phyloP scores from a whole-genome alignment of 2,329 filamentous ascomycete genomes.

The Penicillium sp. region DNA sequence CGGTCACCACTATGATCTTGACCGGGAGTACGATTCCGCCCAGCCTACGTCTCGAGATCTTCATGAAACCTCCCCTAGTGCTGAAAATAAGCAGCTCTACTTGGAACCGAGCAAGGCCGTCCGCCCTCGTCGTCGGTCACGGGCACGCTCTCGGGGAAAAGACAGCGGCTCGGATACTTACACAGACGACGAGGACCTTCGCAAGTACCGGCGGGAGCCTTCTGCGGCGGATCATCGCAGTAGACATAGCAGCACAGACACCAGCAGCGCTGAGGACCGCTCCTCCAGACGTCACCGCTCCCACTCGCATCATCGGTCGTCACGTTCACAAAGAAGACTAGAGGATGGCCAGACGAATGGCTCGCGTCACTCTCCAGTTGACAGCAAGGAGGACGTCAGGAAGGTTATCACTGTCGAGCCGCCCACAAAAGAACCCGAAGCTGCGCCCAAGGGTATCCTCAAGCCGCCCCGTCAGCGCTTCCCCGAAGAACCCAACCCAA shows the following conservation, averaged over 20 bases:
- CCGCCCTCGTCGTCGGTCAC: constrained; percentile 25
- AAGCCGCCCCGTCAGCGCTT: constrained; percentile 80
- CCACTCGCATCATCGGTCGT: constrained; percentile 21
- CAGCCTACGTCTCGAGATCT: constrained; percentile 15
- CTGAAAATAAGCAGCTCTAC: constrained; percentile 14
- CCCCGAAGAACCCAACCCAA: constrained; percentile 77
- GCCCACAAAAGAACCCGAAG: constrained; percentile 57
- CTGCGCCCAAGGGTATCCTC: constrained; percentile 74
- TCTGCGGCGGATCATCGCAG: constrained; percentile 20
- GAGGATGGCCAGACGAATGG: constrained; percentile 18
- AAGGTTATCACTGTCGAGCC: constrained; percentile 30
- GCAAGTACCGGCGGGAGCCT: constrained; percentile 30
- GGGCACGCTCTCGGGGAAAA: constrained; percentile 23
- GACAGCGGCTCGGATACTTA: constrained; percentile 29
- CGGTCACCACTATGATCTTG: constrained; percentile 24
- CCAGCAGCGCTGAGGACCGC: constrained; percentile 22
- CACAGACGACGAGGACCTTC: constrained; percentile 35
- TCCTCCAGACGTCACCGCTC: constrained; percentile 19
- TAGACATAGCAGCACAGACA: constrained; percentile 27
- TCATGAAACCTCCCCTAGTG: not conserved
- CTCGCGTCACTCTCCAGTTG: constrained; percentile 16
- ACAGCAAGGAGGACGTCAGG: constrained; percentile 21
- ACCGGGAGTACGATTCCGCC: constrained; percentile 15
- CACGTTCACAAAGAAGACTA: constrained; percentile 24
- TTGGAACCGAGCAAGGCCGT: constrained; percentile 16